These are phyloP conservation scores for Daldinia loculata DNA, from an alignment of 495 filamentous ascomycete species.

Conservation along the genomic window DNA sequence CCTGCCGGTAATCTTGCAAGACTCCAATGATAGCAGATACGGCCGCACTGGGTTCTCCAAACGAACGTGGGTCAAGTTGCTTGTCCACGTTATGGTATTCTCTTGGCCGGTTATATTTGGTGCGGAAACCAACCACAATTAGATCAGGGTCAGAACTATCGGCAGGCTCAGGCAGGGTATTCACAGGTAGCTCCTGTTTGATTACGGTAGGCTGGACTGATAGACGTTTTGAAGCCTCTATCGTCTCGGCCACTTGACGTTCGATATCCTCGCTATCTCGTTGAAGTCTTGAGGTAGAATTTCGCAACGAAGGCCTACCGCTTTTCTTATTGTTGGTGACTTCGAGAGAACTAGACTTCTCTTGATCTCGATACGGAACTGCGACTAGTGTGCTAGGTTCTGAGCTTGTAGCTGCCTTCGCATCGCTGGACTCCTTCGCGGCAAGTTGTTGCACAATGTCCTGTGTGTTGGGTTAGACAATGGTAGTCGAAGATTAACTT, in stretches of 20 bases:
- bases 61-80: not conserved
- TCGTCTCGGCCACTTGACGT: constrained; percentile 1
- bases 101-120: not conserved
- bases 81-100: not conserved
- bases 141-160: constrained; percentile 17
- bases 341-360: constrained; percentile 38
- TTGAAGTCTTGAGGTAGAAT: constrained; percentile 23
- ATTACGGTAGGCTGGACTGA: not conserved
- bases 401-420: constrained; percentile 4
- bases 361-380: constrained; percentile 24
- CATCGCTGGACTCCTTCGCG: constrained; percentile 20
- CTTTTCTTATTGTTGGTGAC: constrained; percentile 24
- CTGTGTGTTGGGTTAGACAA: constrained; percentile 20
- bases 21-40: constrained; percentile 27
- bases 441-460: constrained; percentile 20
- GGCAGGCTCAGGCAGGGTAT: not conserved
- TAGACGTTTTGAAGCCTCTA: constrained; percentile 15
- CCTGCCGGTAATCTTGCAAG: constrained; percentile 29
- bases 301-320: constrained; percentile 24
- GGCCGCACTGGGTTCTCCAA: not conserved
- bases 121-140: constrained; percentile 15
- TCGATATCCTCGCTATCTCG: constrained; percentile 18
- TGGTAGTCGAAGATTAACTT: not conserved
- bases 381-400: constrained; percentile 24
- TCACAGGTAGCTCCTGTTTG: constrained; percentile 8